Evolutionary conservation across 2,329 filamentous ascomycete genomes (phyloP).

Genomic region (Helicocarpus griseus): DNA sequence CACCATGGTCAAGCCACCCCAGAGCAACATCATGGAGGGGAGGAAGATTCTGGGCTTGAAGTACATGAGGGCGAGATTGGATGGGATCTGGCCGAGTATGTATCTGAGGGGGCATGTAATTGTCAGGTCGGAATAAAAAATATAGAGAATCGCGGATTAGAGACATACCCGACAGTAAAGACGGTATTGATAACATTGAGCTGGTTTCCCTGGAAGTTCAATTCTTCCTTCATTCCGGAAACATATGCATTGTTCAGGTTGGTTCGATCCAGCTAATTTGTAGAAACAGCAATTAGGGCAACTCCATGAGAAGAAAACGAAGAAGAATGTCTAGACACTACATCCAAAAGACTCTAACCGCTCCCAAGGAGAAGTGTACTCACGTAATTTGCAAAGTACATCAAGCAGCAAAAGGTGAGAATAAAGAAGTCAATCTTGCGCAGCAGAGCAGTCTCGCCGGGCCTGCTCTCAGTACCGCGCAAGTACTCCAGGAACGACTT

Average conservation of each 20-base stretch:
- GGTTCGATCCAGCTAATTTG: constrained; percentile 32
- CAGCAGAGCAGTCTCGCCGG: constrained; percentile 25
- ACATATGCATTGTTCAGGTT: constrained; percentile 36
- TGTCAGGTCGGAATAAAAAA: constrained; percentile 2
- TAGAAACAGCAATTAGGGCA: too few relatives aligned
- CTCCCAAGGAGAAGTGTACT: constrained; percentile 3
- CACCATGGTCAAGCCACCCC: constrained; percentile 24
- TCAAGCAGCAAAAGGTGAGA: constrained; percentile 34
- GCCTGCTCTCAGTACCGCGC: constrained; percentile 11
- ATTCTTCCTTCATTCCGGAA: constrained; percentile 28
- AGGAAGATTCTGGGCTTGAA: constrained; percentile 20
- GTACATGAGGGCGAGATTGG: constrained; percentile 29
- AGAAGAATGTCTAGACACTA: too few relatives aligned
- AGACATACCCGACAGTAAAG: constrained; percentile 33
- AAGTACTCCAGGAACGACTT: constrained; percentile 10
- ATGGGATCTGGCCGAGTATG: constrained; percentile 36
- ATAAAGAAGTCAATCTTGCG: constrained; percentile 43
- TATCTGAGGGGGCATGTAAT: constrained; percentile 19
- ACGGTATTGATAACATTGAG: constrained; percentile 30
- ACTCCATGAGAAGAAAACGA: too few relatives aligned
- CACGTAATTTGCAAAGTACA: constrained; percentile 36
- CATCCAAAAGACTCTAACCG: too few relatives aligned
- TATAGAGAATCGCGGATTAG: neutral
- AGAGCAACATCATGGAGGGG: constrained; percentile 21
- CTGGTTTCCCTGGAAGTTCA: constrained; percentile 27